Conservation (phyloP, 2,329 filamentous ascomycete genomes). For the Epicoccum sorghinum region DNA sequence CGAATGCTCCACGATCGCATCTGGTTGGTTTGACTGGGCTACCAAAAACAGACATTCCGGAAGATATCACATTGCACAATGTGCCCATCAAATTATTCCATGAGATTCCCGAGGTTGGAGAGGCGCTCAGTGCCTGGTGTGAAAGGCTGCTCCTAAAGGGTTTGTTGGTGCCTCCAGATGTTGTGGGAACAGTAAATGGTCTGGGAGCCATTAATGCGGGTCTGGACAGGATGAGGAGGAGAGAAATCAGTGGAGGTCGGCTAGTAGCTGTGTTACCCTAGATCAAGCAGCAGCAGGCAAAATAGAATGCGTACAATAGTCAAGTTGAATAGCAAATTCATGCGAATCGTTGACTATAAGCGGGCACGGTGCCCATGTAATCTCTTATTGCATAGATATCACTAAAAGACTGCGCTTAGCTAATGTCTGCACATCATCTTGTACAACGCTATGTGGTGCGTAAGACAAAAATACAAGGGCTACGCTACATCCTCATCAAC, state of each 20-base stretch:
- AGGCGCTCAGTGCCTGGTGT: constrained; percentile 68
- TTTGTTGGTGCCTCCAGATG: constrained; percentile 64
- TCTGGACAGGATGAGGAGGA: constrained; percentile 68
- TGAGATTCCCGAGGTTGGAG: constrained; percentile 67
- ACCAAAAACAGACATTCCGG: constrained; percentile 60
- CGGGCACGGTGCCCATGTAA: too few species aligned
- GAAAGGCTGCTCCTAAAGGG: constrained; percentile 66
- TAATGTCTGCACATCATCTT: too few species aligned
- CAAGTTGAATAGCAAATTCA: too few species aligned
- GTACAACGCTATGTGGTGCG: too few species aligned
- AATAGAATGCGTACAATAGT: too few species aligned
- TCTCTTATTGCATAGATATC: too few species aligned
- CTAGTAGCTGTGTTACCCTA: constrained; percentile 56
- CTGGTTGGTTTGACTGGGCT: constrained; percentile 71
- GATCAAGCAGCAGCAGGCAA: not conserved
- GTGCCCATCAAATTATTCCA: constrained; percentile 81
- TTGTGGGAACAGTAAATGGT: constrained; percentile 69
- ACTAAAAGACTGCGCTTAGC: too few species aligned
- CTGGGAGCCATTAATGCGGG: constrained; percentile 71
- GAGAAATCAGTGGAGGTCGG: constrained; percentile 71
- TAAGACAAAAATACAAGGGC: too few species aligned
- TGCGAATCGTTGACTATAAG: too few species aligned
- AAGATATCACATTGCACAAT: constrained; percentile 63
- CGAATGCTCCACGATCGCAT: constrained; percentile 53
- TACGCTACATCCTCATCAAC: too few species aligned